Conservation (phyloP, 805 yeast genomes). For the Saturnispora hagleri region DNA sequence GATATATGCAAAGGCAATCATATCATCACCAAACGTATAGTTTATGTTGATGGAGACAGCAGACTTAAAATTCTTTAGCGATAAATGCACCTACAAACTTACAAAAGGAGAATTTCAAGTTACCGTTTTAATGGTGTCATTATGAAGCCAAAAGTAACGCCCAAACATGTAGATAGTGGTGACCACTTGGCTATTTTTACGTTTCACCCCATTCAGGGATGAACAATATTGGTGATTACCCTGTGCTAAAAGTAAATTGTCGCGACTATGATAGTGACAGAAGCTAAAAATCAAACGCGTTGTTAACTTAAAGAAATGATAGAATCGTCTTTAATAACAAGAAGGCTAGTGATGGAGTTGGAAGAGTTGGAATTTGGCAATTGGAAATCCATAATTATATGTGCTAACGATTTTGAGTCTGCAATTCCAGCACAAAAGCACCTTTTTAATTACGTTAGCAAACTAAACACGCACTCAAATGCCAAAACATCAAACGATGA, state of each 20-base stretch:
- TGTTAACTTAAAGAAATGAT: background rate
- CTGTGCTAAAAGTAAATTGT: no score
- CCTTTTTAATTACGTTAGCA: background rate
- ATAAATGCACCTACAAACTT: no score
- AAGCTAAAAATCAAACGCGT: background rate
- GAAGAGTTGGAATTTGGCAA: background rate
- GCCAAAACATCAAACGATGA: conserved; percentile 14
- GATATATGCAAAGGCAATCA: no score
- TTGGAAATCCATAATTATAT: background rate
- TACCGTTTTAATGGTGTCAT: no score
- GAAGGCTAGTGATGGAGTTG: background rate
- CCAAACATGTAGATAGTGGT: no score
- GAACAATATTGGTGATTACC: background rate
- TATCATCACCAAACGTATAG: no score
- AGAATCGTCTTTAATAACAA: background rate
- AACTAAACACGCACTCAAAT: background rate
- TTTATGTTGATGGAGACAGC: no score
- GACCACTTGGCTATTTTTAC: no score
- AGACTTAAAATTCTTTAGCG: no score
- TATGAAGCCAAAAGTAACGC: no score
- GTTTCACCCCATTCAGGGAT: no score
- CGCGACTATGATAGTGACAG: background rate
- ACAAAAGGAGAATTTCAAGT: no score
- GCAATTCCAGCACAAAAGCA: background rate
- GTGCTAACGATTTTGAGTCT: background rate